Evolutionary conservation across 352 stramenopile genomes (phyloP), one percentile per base, ranked within the genome.

Genomic region (Bremia lactucae): DNA sequence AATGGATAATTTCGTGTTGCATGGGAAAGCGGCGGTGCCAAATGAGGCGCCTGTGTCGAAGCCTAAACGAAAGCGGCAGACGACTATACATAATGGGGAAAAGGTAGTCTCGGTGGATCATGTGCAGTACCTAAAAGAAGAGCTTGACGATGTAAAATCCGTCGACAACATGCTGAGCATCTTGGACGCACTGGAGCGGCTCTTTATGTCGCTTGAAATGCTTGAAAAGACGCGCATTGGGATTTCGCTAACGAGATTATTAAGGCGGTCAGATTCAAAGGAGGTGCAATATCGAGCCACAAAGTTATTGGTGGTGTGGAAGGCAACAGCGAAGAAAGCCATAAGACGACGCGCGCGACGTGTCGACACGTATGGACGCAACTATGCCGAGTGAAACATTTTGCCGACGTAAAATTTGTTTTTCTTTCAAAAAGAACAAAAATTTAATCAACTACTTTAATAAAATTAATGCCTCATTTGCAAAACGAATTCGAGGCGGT

Each of bases 191-290:
- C 55, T 89, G n/a, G 73, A 83, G 33, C 42, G 59, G 31, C 52
- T 80, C 14, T 89, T 84, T 49, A 59, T 89, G 22, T 89, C 77
- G 35, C 66, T 89, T 14, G 77, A 89, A 49, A 83, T 89, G 59
- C 50, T 89, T 31, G 77, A 89, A 54, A 81, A 89, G 55, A 89
- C 73, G 13, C 38, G 51, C 22, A 49, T 80, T 25, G 68, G 68
- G 0, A 56, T 67, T 4, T 41, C 65, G 0, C 63, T 77, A 14
- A 66, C 62, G 20, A 46, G 59, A 4, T 34, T 77, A 0, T 55
- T 33, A 5, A 48, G 62, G 10, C 48, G 65, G n/a, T 39, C 65
- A 5, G 36, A 56, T 6, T 19, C 33, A 52, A 42, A 55, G 2
- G 57, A 81, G 10, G 69, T 85, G 26, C 55, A 71, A 33, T 23